A percentile compares a stretch with the other conserved stretches of the same genome.
Evolutionary conservation across 2,329 filamentous ascomycete species (phyloP).

Genomic region (Claviceps sorghi): DNA sequence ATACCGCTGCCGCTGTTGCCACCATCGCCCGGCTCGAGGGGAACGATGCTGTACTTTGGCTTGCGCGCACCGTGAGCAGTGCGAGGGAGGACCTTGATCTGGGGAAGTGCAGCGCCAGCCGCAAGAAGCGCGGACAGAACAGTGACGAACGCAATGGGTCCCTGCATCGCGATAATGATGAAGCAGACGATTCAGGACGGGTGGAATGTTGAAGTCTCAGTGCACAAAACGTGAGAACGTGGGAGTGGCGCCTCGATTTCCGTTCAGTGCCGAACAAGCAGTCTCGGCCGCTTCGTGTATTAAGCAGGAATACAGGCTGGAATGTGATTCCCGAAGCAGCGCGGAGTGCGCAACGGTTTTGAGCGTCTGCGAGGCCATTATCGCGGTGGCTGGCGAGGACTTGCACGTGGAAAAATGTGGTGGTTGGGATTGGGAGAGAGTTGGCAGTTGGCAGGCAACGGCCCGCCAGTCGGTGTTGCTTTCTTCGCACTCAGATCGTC

Average conservation of each 20-base stretch:
- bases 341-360: background rate
- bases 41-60: slow-evolving; percentile 25
- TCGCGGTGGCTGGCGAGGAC: slow-evolving; percentile 5
- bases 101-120: slow-evolving; percentile 16
- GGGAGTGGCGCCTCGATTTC: background rate
- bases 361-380: background rate
- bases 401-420: background rate
- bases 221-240: background rate
- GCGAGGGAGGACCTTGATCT: slow-evolving; percentile 12
- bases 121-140: slow-evolving; percentile 16
- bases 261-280: background rate
- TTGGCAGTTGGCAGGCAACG: background rate
- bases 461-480: background rate
- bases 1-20: slow-evolving; percentile 4
- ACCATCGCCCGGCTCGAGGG: slow-evolving; percentile 20
- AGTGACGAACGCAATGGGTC: slow-evolving; percentile 15
- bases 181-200: background rate
- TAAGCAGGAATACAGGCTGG: background rate
- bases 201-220: background rate
- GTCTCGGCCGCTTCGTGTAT: background rate
- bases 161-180: slow-evolving; percentile 16
- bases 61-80: slow-evolving; percentile 9
- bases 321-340: background rate
- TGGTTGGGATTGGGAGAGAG: slow-evolving; percentile 1
- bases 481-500: background rate